phyloP scores from a whole-genome alignment of 495 filamentous ascomycete genomes.

The Hamigera avellanea region DNA sequence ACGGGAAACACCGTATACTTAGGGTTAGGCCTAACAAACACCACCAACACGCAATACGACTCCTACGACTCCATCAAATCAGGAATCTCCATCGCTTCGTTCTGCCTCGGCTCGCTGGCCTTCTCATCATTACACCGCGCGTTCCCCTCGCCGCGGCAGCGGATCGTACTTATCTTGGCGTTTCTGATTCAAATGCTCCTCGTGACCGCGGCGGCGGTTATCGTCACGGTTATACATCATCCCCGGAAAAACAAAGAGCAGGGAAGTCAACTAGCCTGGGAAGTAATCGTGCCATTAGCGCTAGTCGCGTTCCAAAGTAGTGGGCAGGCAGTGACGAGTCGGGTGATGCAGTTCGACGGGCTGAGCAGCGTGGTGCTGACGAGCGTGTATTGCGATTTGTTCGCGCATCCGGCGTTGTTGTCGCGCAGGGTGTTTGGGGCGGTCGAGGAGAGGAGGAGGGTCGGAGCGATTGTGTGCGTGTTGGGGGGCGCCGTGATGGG shows the following conservation, averaged over 20 bases:
- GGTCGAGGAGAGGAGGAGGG: slow-evolving; percentile 45
- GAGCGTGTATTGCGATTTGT: slow-evolving; percentile 60
- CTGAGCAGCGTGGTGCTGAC: slow-evolving; percentile 62
- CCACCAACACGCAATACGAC: slow-evolving; percentile 12
- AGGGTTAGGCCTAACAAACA: slow-evolving; percentile 45
- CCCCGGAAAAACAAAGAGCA: slow-evolving; percentile 15
- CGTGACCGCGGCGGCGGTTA: slow-evolving; percentile 43
- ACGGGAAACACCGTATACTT: slow-evolving; percentile 72
- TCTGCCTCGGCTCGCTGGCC: slow-evolving; percentile 54
- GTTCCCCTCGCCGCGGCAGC: slow-evolving; percentile 37
- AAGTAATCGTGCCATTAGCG: slow-evolving; percentile 46
- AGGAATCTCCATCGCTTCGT: slow-evolving; percentile 47
- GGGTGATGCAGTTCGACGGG: slow-evolving; percentile 48
- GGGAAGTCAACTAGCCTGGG: slow-evolving; percentile 33
- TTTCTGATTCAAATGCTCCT: slow-evolving; percentile 44
- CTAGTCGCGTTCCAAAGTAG: slow-evolving; percentile 59
- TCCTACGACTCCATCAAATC: slow-evolving; percentile 53
- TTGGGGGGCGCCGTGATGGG: slow-evolving; percentile 48
- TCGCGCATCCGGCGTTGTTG: slow-evolving; percentile 48
- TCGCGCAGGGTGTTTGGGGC: slow-evolving; percentile 25
- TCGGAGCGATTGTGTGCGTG: slow-evolving; percentile 45
- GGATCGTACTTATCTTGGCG: slow-evolving; percentile 51
- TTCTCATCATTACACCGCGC: slow-evolving; percentile 51
- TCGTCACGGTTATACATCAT: slow-evolving; percentile 41
- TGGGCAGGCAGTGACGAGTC: slow-evolving; percentile 57